Evolutionary conservation across 2,329 filamentous ascomycete genomes (phyloP).

Genomic region (Penicillium brasilianum): DNA sequence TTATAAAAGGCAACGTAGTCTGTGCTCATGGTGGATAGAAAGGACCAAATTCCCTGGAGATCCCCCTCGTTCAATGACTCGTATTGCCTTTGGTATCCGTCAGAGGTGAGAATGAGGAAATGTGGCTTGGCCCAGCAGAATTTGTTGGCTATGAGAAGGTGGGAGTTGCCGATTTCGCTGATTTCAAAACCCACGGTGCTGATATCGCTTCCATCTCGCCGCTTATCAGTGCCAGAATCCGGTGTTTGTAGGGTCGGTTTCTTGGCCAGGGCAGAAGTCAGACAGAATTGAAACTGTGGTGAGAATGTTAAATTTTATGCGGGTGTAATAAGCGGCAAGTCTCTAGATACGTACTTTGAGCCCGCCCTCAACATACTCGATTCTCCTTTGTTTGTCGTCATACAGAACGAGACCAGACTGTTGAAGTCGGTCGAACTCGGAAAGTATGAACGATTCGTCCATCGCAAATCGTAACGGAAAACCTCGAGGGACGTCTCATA

Average conservation of each 20-base stretch:
- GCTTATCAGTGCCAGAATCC: background rate
- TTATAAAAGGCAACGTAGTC: constrained; percentile 9
- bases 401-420: constrained; percentile 1
- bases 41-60: constrained; percentile 5
- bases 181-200: constrained; percentile 9
- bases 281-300: constrained; percentile 1
- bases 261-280: constrained; percentile 3
- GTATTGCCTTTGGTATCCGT: constrained; percentile 3
- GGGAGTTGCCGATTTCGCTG: constrained; percentile 5
- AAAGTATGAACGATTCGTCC: background rate
- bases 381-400: constrained; percentile 5
- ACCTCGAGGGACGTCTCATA: background rate
- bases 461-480: background rate
- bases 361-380: background rate
- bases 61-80: background rate
- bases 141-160: constrained; percentile 10
- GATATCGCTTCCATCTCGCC: constrained; percentile 8
- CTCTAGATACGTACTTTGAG: background rate
- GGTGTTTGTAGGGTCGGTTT: constrained; percentile 5
- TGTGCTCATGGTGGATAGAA: constrained; percentile 7
- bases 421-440: background rate
- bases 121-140: constrained; percentile 10
- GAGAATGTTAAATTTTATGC: background rate
- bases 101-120: constrained; percentile 11
- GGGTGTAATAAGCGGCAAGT: background rate